Evolutionary conservation across 2,329 filamentous ascomycete genomes (phyloP), one percentile per base, ranked within the genome.

Genomic region (Colletotrichum ledebouriae): DNA sequence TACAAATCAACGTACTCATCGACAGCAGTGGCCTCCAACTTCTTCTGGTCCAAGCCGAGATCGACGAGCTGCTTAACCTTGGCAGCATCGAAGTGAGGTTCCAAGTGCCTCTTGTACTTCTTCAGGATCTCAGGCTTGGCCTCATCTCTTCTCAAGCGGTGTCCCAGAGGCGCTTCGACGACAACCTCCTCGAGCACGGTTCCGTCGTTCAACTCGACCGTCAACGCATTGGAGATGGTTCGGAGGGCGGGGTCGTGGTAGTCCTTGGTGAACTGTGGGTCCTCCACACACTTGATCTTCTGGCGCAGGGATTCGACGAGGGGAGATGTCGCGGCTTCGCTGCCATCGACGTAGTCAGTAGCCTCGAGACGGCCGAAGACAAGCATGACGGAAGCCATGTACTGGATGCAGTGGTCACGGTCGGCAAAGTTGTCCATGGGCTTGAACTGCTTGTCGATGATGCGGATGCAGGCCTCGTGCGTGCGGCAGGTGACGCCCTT

Each of bases 371-470:
- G 94, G 80, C 96, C 94, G 82, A 95, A 98, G 73, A 92, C 91
- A 73, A 99, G 91, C 94, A 98, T 98, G 76, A 94, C 94, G 72
- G 94, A 86, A 78, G 94, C 93, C 96, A 99, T 99, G 89, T 99
- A 99, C 85, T 98, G 96, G 74, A 99, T 95, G 84, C 96, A 99
- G 88, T 99, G 96, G 83, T 99, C 96, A 77, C 96, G 94, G 84
- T 99, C 96, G 77, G 96, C 96, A 78, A 98, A 99, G 90, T 99
- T 99, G 86, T 98, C 94, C 93, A 99, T 97, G 75, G 94, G 91
- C 89, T 98, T 98, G 88, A 97, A 97, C 84, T 99, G 96, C 88
- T 99, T 99, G 89, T 99, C 96, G 77, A 99, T 99, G 83, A 99
- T 99, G 76, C 96, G 94, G 78, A 99, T 89, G 85, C 96, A 98